Percentiles rank a stretch among this genome's conserved stretches.
phyloP scores from a whole-genome alignment of 306 rosid genomes.

The Quercus cerris region DNA sequence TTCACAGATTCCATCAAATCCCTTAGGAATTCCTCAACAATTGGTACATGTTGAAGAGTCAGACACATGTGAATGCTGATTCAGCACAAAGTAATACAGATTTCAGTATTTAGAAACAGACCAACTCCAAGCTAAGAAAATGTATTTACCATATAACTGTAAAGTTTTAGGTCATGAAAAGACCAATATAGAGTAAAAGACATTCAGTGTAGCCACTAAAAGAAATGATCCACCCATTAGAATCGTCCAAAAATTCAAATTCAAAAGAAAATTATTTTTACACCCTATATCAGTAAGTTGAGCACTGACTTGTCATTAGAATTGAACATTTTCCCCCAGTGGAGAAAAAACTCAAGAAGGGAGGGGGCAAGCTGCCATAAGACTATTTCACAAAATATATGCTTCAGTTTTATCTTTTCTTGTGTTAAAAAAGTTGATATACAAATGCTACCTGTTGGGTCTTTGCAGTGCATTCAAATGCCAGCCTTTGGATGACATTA shows the following conservation, averaged over 20 bases:
- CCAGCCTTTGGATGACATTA: constrained; percentile 94
- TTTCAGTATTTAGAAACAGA: constrained; percentile 20
- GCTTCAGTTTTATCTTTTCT: not conserved
- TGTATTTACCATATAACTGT: not conserved
- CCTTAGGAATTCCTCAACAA: constrained; percentile 62
- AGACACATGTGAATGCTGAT: constrained; percentile 89
- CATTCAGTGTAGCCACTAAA: not conserved
- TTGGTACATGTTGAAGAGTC: constrained; percentile 80
- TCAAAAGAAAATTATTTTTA: not conserved
- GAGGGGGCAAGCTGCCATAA: too few relatives aligned
- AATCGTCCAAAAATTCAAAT: too few relatives aligned
- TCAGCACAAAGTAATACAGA: constrained; percentile 10
- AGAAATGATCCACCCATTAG: not conserved
- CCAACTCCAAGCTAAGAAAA: not conserved
- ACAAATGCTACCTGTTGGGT: constrained; percentile 68
- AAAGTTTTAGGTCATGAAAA: not conserved
- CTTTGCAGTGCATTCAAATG: constrained; percentile 96
- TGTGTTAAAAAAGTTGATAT: not conserved
- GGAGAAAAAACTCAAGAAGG: too few relatives aligned
- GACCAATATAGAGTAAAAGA: not conserved
- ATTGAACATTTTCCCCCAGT: too few relatives aligned
- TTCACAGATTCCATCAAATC: constrained; percentile 75
- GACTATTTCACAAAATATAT: not conserved
- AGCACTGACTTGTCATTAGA: not conserved
- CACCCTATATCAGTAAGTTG: not conserved